phyloP scores from a whole-genome alignment of 1,284 basidiomycete genomes.

The Taiwanofungus camphoratus region DNA sequence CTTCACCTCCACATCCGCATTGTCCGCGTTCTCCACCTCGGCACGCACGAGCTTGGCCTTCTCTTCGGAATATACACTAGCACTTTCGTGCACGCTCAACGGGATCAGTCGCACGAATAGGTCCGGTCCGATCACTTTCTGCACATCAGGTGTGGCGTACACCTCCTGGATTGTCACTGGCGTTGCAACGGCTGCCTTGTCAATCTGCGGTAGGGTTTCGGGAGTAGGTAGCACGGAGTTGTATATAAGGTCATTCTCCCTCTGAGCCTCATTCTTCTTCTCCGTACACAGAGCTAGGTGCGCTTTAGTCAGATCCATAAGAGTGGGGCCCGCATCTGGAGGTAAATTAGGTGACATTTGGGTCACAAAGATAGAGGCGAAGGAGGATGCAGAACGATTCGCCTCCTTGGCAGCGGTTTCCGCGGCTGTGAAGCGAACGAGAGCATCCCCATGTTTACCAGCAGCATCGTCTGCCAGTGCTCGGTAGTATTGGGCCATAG shows the following conservation, averaged over 20 bases:
- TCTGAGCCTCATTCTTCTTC: constrained; percentile 68
- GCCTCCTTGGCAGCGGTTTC: constrained; percentile 87
- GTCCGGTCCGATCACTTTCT: constrained; percentile 92
- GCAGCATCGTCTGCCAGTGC: constrained; percentile 74
- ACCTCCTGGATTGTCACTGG: constrained; percentile 68
- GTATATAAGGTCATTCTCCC: constrained; percentile 98
- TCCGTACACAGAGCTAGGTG: constrained; percentile 78
- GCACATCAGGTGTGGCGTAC: constrained; percentile 87
- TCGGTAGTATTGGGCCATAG: constrained; percentile 85
- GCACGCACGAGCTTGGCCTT: constrained; percentile 93
- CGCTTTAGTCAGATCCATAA: constrained; percentile 80
- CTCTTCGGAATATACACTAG: constrained; percentile 96
- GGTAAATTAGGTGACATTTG: constrained; percentile 83
- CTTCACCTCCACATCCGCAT: constrained; percentile 76
- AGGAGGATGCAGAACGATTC: constrained; percentile 60
- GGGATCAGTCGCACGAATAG: constrained; percentile 88
- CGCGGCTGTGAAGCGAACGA: constrained; percentile 78
- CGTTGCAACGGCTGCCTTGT: constrained; percentile 27
- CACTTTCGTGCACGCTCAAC: constrained; percentile 92
- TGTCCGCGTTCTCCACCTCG: constrained; percentile 85
- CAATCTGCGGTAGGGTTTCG: constrained; percentile 64
- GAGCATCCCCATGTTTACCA: constrained; percentile 81
- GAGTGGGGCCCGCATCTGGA: constrained; percentile 74
- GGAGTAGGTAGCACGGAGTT: constrained; percentile 87
- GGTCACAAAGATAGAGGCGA: constrained; percentile 69